Evolutionary conservation across 495 filamentous ascomycete species (phyloP).

Genomic region (Neurospora hispaniola): DNA sequence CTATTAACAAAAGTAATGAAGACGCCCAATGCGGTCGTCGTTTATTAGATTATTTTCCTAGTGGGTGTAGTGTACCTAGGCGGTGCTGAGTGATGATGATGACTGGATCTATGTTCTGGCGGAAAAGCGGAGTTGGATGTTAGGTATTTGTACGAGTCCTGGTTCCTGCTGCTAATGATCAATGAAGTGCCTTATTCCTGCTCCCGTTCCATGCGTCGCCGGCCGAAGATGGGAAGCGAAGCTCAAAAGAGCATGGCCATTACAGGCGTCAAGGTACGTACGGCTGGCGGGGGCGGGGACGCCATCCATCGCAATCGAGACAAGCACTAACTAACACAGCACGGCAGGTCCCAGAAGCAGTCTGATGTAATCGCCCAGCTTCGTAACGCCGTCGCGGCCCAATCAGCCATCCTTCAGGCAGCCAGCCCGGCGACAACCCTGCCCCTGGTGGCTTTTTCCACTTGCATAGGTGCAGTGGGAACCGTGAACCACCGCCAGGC

Average conservation of each 20-base stretch:
- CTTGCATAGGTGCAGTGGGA: not conserved
- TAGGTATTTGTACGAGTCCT: not conserved
- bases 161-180: not conserved
- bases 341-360: constrained; percentile 1
- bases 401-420: constrained; percentile 23
- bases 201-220: not conserved
- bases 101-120: constrained; percentile 1
- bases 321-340: not conserved
- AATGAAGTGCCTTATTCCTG: not conserved
- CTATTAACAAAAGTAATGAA: not conserved
- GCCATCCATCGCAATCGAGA: not conserved
- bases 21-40: not conserved
- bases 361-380: constrained; percentile 18
- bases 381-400: constrained; percentile 18
- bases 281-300: not conserved
- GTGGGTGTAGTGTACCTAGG: not conserved
- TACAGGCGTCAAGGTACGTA: not conserved
- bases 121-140: not conserved
- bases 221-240: not conserved
- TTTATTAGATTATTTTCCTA: not conserved
- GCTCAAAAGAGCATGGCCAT: not conserved
- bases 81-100: not conserved
- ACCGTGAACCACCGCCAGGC: not conserved
- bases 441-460: not conserved
- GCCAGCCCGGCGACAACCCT: not conserved